phyloP scores from a whole-genome alignment of 1,284 basidiomycete genomes.

The Exobasidium cylindrosporum region DNA sequence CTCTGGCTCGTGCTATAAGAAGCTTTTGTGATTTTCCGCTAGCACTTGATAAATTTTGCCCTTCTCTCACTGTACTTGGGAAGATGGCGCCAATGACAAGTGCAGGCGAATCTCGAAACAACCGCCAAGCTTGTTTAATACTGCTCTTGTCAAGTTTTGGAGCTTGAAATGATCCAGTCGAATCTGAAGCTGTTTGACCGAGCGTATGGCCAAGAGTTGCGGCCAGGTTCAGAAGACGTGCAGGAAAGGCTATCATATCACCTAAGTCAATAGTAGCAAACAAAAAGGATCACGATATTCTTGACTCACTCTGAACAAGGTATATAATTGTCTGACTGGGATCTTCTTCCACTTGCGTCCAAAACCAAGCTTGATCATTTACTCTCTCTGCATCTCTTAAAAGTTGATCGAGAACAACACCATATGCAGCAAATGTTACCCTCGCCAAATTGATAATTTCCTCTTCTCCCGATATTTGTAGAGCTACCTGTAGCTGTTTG shows the following conservation, averaged over 20 bases:
- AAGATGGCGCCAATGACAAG: slow-evolving; percentile 39
- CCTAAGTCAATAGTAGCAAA: too few species aligned
- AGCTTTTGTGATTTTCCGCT: neutral
- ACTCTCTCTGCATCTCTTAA: slow-evolving; percentile 34
- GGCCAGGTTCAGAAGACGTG: slow-evolving; percentile 23
- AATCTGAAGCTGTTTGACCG: neutral
- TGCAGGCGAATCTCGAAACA: slow-evolving; percentile 28
- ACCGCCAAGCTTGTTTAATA: slow-evolving; percentile 7
- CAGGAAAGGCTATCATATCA: slow-evolving; percentile 18
- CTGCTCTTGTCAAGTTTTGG: slow-evolving; percentile 1
- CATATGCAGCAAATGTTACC: slow-evolving; percentile 33
- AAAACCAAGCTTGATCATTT: slow-evolving; percentile 39
- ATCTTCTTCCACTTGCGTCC: slow-evolving; percentile 42
- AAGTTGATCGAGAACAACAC: slow-evolving; percentile 30
- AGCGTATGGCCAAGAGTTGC: neutral
- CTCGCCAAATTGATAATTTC: slow-evolving; percentile 16
- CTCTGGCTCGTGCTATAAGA: slow-evolving; percentile 2
- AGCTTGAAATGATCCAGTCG: neutral
- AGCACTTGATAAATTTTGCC: neutral
- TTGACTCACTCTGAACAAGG: slow-evolving; percentile 29
- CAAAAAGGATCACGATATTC: neutral
- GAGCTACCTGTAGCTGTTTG: neutral
- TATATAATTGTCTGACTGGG: slow-evolving; percentile 22
- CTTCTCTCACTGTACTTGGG: slow-evolving; percentile 17
- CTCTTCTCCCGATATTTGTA: neutral